A percentile compares a stretch with the other conserved stretches of the same genome.
phyloP scores from a whole-genome alignment of 106 monocot genomes.

The Allium fistulosum region DNA sequence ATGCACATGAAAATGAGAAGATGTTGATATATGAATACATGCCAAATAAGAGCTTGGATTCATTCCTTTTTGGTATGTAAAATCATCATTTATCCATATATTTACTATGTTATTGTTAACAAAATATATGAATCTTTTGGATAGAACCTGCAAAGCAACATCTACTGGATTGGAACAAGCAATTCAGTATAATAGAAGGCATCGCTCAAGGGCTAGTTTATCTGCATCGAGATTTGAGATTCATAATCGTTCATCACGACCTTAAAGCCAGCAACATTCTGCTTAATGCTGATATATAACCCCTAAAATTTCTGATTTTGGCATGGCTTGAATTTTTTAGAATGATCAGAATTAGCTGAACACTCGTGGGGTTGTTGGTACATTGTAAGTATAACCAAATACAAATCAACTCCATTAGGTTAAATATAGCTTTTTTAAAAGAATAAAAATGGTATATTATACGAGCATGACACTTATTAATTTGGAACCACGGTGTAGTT shows the following conservation, averaged over 20 bases:
- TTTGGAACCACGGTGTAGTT: no score
- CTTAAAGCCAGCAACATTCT: conserved; percentile 63
- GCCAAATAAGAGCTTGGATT: conserved; percentile 54
- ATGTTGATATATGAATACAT: conserved; percentile 55
- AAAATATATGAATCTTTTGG: neutral
- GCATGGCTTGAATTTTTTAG: conserved; percentile 56
- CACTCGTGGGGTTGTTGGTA: conserved; percentile 40
- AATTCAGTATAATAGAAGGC: conserved; percentile 47
- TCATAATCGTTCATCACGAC: conserved; percentile 48
- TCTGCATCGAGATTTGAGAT: conserved; percentile 49
- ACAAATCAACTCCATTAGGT: no score
- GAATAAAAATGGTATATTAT: no score
- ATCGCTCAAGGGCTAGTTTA: conserved; percentile 54
- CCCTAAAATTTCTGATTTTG: conserved; percentile 68
- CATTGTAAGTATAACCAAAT: conserved; percentile 30
- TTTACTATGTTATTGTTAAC: no score
- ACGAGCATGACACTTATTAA: no score
- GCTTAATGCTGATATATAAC: conserved; percentile 34
- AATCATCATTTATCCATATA: neutral
- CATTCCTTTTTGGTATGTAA: conserved; percentile 42
- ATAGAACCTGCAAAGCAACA: conserved; percentile 33
- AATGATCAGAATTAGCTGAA: conserved; percentile 32
- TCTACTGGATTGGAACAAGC: conserved; percentile 29
- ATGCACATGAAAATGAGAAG: conserved; percentile 51
- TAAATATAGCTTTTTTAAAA: no score